Base-by-base conservation (phyloP, 306 rosid genomes). In the Vigna reflexopilosa region DNA sequence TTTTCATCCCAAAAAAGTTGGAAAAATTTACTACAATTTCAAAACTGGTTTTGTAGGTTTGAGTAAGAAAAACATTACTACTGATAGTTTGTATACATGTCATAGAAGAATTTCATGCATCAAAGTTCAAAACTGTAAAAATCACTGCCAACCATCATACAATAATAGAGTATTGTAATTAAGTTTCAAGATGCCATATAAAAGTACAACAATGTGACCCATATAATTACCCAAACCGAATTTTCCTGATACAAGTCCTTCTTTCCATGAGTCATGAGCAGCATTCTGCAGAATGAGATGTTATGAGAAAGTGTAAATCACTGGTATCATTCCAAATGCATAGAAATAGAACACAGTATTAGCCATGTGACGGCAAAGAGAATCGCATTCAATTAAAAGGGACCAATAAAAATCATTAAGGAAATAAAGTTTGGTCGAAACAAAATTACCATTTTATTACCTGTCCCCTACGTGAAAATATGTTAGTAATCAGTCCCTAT, bases 181-280 rank as follows among this genome's bases (percentile, higher is more conserved):
- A 24, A 54, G 52, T 79, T 61, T 40, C 44, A 70, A 42, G 48
- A 67, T 69, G 48, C 26, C 5, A 45, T 13, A 42, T 30, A 24
- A 42, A 5, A 67, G 6, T 49, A 50, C 44, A 28, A 50, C 32
- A 64, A 83, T 52, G 72, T 65, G 58, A 47, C 54, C 12, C 42
- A n/a, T 20, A 36, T 62, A 79, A 82, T 90, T 86, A 91, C 97
- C 97, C 34, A 81, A 67, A 77, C 76, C 73, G 24, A 61, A 82
- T 62, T 90, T 85, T 80, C 86, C 83, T 3, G 83, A 84, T 24
- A 85, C 45, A 78, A 96, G 90, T 49, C 87, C 91, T 87, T 87
- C 96, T 86, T 83, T 91, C 88, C 91, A 78, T 22, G 94, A 91
- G 68, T 93, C 94, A 78, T 83, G 90, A 17, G 99, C 99, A 78